phyloP scores from a whole-genome alignment of 2,329 filamentous ascomycete species.

The Colletotrichum sp. region DNA sequence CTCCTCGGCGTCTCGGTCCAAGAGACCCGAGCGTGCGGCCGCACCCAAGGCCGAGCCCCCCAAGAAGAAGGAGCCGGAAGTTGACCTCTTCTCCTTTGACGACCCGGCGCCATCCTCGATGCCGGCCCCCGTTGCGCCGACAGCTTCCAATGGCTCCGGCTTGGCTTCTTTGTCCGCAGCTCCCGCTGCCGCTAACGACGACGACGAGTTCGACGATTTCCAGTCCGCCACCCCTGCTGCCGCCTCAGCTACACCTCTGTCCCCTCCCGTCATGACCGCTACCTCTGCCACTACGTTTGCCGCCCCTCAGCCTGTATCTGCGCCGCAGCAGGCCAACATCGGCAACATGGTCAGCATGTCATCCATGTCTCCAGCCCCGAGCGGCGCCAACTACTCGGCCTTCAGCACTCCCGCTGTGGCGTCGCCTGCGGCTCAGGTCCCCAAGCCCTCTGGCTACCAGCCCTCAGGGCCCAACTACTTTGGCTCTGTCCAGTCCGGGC shows the following conservation, averaged over 20 bases:
- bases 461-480: constrained; percentile 91
- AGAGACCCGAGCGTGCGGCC: constrained; percentile 48
- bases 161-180: constrained; percentile 48
- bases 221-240: constrained; percentile 73
- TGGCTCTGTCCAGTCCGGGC: constrained; percentile 74
- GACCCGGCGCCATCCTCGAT: constrained; percentile 65
- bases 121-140: constrained; percentile 45
- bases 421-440: constrained; percentile 47
- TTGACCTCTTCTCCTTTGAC: constrained; percentile 92
- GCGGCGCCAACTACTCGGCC: constrained; percentile 67
- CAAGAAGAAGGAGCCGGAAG: constrained; percentile 87
- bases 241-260: constrained; percentile 49
- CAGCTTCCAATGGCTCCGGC: constrained; percentile 50
- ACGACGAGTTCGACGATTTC: constrained; percentile 97
- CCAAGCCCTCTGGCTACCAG: constrained; percentile 72
- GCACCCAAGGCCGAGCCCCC: constrained; percentile 71
- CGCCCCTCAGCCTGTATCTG: constrained; percentile 84
- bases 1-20: constrained; percentile 54
- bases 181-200: constrained; percentile 45
- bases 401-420: constrained; percentile 55
- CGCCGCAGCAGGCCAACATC: constrained; percentile 78
- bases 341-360: constrained; percentile 81
- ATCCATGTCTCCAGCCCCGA: constrained; percentile 76
- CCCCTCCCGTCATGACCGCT: constrained; percentile 55
- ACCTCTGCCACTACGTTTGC: constrained; percentile 72